Evolutionary conservation across 345 rosid genomes (phyloP), one percentile per base, ranked within the genome.

Genomic region (Boechera stricta): DNA sequence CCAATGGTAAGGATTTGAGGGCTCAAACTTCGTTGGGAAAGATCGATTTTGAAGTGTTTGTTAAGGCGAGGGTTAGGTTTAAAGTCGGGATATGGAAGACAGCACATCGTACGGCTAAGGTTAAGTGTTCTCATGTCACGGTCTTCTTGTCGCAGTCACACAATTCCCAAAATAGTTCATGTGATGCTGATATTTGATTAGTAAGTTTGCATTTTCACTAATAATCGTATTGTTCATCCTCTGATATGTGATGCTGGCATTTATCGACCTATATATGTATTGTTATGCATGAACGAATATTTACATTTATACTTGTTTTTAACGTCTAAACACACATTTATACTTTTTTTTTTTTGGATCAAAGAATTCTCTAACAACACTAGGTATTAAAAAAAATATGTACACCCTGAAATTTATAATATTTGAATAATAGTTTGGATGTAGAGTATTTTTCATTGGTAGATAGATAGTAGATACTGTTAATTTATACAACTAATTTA

Each of bases 51-150:
- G 84, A 85, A 21, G 86, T 90, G 35, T 71, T 59, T 67, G 38
- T 89, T n/a, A 81, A 68, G 81, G 89, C 97, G 24, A 89, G 59
- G 79, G 81, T 87, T 64, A 80, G 97, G 82, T 85, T 84, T 41
- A 89, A 87, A 85, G 85, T 87, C 13, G 91, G 88, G 35, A 36
- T 21, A 1, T 86, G 85, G 89, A 90, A 90, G 82, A 59, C 88
- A 4, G 11, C 67, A 62, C 85, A 74, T 77, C 83, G 77, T 33
- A 87, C 83, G 28, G 74, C 85, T 2, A 82, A 65, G 72, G 67
- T 91, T 16, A 29, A 72, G 4, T 91, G 95, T 69, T 79, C 87
- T 18, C 83, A 86, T 7, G 93, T 89, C 48, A 56, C 55, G 5
- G 77, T 81, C 51, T 82, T 69, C 33, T 89, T 91, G 66, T 51